phyloP scores from a whole-genome alignment of 345 rosid genomes.

The Rubroshorea leprosula region DNA sequence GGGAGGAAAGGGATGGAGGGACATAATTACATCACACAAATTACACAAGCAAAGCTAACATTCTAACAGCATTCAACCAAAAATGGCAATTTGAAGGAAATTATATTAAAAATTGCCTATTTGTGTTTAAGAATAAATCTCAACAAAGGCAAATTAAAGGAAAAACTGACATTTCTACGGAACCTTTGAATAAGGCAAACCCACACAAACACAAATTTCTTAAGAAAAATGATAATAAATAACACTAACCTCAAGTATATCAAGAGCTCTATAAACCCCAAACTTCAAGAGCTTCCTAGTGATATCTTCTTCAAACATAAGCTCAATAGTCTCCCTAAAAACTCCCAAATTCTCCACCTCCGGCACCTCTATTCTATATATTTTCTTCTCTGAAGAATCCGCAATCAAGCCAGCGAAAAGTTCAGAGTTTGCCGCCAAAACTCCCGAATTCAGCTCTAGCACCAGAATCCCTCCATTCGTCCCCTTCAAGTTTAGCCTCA shows the following conservation, averaged over 20 bases:
- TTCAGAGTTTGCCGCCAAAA: constrained; percentile 56
- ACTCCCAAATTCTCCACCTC: constrained; percentile 78
- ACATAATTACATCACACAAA: no score
- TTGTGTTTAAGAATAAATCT: no score
- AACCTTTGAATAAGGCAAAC: no score
- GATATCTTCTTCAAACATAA: constrained; percentile 79
- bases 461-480: constrained; percentile 62
- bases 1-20: no score
- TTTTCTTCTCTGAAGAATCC: constrained; percentile 25
- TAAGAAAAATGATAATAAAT: no score
- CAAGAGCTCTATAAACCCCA: constrained; percentile 70
- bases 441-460: constrained; percentile 62
- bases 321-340: constrained; percentile 71
- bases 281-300: constrained; percentile 46
- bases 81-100: no score
- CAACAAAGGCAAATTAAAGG: no score
- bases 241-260: constrained; percentile 69
- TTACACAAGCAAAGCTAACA: no score
- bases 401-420: constrained; percentile 51
- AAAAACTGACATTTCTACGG: no score
- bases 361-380: constrained; percentile 68
- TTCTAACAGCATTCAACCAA: no score
- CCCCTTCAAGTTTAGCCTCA: constrained; percentile 67
- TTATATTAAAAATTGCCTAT: no score
- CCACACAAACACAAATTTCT: no score